These are phyloP conservation scores for Alternaria sp. DNA, from an alignment of 2,329 filamentous ascomycete species.

Conservation along the genomic window DNA sequence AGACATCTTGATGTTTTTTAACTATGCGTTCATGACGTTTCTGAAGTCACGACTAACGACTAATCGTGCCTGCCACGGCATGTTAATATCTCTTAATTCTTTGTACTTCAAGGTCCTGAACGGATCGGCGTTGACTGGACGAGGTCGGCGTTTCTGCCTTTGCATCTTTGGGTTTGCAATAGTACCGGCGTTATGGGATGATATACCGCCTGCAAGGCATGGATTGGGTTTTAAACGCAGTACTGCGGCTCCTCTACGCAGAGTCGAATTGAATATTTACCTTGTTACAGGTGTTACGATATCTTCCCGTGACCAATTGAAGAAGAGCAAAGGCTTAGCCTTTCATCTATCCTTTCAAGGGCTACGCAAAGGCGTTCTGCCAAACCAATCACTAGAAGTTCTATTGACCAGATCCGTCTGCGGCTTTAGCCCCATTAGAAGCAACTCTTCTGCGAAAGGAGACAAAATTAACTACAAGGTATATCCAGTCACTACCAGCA, in stretches of 20 bases:
- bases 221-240: slow-evolving; percentile 7
- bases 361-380: neutral
- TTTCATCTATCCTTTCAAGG: neutral
- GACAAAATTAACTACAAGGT: neutral
- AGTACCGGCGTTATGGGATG: slow-evolving; percentile 15
- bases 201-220: slow-evolving; percentile 20
- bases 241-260: slow-evolving; percentile 1
- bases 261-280: slow-evolving; percentile 14
- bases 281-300: neutral
- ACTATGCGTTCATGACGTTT: slow-evolving; percentile 15
- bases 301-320: neutral
- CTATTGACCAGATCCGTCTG: neutral
- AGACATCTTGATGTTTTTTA: slow-evolving; percentile 16
- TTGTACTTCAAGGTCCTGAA: slow-evolving; percentile 12
- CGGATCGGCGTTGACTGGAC: slow-evolving; percentile 7
- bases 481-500: neutral
- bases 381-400: neutral
- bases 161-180: slow-evolving; percentile 5
- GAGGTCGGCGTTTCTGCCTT: slow-evolving; percentile 3
- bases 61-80: slow-evolving; percentile 15
- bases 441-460: neutral
- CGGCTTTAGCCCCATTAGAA: neutral
- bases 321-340: neutral
- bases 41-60: slow-evolving; percentile 23
- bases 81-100: slow-evolving; percentile 19